These are phyloP conservation scores for Bigelowiella natans DNA, from an alignment of 78 protist species.

Conservation along the genomic window DNA sequence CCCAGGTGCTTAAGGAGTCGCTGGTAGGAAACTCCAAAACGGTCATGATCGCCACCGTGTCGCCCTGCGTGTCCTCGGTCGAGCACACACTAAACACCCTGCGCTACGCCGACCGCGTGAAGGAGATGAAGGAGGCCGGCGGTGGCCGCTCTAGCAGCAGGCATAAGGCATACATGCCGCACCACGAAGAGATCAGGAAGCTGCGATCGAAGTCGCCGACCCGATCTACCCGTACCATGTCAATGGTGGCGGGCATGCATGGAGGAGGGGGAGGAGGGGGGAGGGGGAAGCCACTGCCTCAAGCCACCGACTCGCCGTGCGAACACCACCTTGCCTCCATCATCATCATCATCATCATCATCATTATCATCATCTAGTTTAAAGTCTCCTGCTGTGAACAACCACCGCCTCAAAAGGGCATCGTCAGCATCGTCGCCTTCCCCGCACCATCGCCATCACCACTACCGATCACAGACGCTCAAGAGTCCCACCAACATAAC, in stretches of 20 bases:
- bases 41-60: conserved; percentile 44
- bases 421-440: too few relatives aligned
- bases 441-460: too few relatives aligned
- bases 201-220: background rate
- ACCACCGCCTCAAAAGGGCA: too few relatives aligned
- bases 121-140: background rate
- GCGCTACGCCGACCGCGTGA: conserved; percentile 45
- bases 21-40: conserved; percentile 8
- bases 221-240: background rate
- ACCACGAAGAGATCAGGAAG: background rate
- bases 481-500: too few relatives aligned
- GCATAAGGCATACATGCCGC: background rate
- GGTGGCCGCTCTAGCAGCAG: background rate
- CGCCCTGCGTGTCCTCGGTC: conserved; percentile 14
- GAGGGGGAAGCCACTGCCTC: too few relatives aligned
- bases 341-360: too few relatives aligned
- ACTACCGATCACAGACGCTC: too few relatives aligned
- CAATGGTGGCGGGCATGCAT: background rate
- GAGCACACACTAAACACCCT: conserved; percentile 50
- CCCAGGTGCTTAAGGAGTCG: background rate
- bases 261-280: background rate
- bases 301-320: too few relatives aligned
- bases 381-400: too few relatives aligned
- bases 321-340: too few relatives aligned
- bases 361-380: too few relatives aligned